phyloP scores from a whole-genome alignment of 495 filamentous ascomycete species.

The Daldinia loculata region DNA sequence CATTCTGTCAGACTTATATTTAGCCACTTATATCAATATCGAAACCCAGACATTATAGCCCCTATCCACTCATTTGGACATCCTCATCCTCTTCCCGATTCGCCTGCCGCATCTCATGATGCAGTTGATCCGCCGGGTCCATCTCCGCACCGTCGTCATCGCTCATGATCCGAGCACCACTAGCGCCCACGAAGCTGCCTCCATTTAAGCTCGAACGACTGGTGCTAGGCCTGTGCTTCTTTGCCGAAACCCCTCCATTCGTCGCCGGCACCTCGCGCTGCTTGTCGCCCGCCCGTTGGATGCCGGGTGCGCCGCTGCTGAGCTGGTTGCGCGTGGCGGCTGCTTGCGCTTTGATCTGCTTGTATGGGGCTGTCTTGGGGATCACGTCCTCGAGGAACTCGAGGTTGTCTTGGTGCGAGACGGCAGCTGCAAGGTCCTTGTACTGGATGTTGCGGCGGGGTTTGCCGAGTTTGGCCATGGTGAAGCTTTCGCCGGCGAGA shows the following conservation, averaged over 20 bases:
- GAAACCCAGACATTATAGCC: not conserved
- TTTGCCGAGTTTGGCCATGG: slow-evolving; percentile 75
- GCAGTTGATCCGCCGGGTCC: slow-evolving; percentile 56
- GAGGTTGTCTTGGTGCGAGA: slow-evolving; percentile 89
- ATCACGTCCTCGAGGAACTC: slow-evolving; percentile 94
- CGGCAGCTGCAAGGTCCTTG: slow-evolving; percentile 90
- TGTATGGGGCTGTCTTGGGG: slow-evolving; percentile 82
- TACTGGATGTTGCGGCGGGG: slow-evolving; percentile 95
- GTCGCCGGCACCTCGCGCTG: slow-evolving; percentile 4
- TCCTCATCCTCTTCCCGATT: slow-evolving; percentile 49
- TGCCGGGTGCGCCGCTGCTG: slow-evolving; percentile 41
- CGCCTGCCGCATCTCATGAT: slow-evolving; percentile 58
- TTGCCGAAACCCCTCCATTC: slow-evolving; percentile 2
- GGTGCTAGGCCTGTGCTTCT: slow-evolving; percentile 41
- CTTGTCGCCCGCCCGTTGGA: not conserved
- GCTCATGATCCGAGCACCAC: slow-evolving; percentile 38
- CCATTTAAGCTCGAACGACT: slow-evolving; percentile 40
- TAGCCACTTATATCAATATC: not conserved
- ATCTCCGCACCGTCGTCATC: slow-evolving; percentile 40
- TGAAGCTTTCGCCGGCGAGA: slow-evolving; percentile 82
- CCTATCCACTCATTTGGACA: slow-evolving; percentile 66
- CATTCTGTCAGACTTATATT: not conserved
- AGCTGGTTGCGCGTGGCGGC: slow-evolving; percentile 53
- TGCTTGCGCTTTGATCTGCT: slow-evolving; percentile 72
- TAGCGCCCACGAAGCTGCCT: slow-evolving; percentile 43